phyloP scores from a whole-genome alignment of 306 rosid genomes.

The Sophora flavescens region DNA sequence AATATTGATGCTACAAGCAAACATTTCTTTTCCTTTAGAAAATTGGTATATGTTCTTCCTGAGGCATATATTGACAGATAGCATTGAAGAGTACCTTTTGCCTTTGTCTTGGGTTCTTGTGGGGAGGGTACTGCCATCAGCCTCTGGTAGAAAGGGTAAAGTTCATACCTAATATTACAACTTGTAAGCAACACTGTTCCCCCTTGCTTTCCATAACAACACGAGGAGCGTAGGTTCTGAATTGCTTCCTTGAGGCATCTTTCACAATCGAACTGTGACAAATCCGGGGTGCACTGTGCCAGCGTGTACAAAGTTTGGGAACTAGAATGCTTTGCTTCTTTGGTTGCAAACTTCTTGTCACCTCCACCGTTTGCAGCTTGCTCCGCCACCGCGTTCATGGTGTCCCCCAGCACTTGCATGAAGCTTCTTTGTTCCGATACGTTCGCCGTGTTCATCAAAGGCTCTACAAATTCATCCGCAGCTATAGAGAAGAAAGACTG shows the following conservation, averaged over 20 bases:
- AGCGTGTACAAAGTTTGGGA: too few relatives aligned
- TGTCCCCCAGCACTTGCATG: slow-evolving; percentile 24
- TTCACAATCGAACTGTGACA: slow-evolving; percentile 24
- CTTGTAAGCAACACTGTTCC: slow-evolving; percentile 37
- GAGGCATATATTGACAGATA: too few relatives aligned
- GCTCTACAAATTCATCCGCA: neutral
- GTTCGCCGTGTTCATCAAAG: neutral
- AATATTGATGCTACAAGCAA: too few relatives aligned
- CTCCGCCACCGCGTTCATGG: neutral
- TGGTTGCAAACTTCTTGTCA: slow-evolving; percentile 47
- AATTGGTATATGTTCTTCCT: too few relatives aligned
- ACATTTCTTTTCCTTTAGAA: too few relatives aligned
- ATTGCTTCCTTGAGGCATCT: slow-evolving; percentile 28
- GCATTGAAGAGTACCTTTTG: neutral
- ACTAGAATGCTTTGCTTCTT: slow-evolving; percentile 7
- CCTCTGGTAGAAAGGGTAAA: slow-evolving; percentile 5
- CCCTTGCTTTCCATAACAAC: slow-evolving; percentile 19
- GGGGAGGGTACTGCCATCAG: neutral
- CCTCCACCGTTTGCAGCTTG: slow-evolving; percentile 29
- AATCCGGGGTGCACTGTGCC: slow-evolving; percentile 53
- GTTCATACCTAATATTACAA: slow-evolving; percentile 19
- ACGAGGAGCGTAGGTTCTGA: neutral
- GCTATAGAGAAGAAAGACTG: slow-evolving; percentile 19
- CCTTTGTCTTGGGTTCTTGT: neutral
- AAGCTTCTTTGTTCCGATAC: slow-evolving; percentile 22